Evolutionary conservation across 129 eudicot genomes (phyloP).

Genomic region (Mikania micrantha): DNA sequence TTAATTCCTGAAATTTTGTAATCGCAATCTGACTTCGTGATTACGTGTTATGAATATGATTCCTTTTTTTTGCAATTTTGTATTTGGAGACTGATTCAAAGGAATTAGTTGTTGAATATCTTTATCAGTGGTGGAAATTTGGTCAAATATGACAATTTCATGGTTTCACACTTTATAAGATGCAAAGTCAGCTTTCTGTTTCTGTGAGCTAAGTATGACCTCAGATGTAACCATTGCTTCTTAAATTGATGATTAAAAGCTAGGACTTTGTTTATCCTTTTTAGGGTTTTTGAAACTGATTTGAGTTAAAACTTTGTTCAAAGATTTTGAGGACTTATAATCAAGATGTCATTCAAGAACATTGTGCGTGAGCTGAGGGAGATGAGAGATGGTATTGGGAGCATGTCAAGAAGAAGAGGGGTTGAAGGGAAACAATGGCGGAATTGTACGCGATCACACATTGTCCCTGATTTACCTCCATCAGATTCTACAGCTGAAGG

Average conservation of each 20-base stretch:
- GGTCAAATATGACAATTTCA: background rate
- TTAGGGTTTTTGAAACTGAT: background rate
- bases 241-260: background rate
- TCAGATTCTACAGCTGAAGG: constrained; percentile 49
- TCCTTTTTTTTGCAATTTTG: background rate
- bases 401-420: constrained; percentile 52
- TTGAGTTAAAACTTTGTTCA: background rate
- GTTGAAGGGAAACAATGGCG: constrained; percentile 76
- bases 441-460: constrained; percentile 54
- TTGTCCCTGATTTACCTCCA: constrained; percentile 69
- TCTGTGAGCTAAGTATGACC: background rate
- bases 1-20: no score
- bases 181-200: background rate
- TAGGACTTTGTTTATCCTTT: background rate
- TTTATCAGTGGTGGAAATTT: background rate
- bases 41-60: background rate
- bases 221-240: background rate
- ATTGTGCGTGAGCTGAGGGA: constrained; percentile 75
- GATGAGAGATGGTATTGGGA: constrained; percentile 73
- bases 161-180: background rate
- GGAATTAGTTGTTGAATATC: background rate
- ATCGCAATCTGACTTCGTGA: background rate
- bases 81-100: background rate
- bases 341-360: constrained; percentile 71
- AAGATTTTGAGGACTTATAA: background rate